phyloP scores from a whole-genome alignment of 169 alveolate species.

The Babesia caballi region DNA sequence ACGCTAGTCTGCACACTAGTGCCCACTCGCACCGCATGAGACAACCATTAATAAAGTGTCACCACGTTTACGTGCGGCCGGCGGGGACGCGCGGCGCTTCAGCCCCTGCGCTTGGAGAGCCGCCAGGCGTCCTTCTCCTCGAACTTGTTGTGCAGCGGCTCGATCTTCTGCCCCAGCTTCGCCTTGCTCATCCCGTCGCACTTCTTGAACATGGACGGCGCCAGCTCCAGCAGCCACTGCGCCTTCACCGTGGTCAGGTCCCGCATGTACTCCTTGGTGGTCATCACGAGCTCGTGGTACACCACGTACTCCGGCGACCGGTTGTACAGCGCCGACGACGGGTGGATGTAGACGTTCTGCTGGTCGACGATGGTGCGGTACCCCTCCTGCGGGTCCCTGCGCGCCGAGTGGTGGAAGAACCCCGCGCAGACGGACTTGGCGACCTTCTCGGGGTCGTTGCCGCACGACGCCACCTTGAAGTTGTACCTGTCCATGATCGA shows the following conservation, averaged over 20 bases:
- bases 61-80: not conserved
- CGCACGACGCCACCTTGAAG: conserved; percentile 84
- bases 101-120: conserved; percentile 91
- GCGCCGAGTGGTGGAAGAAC: conserved; percentile 95
- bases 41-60: not conserved
- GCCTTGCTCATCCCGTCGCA: conserved; percentile 85
- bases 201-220: conserved; percentile 94
- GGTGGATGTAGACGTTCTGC: conserved; percentile 97
- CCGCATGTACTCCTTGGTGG: conserved; percentile 98
- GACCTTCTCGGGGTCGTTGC: conserved; percentile 86
- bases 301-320: conserved; percentile 97
- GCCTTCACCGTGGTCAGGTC: conserved; percentile 96
- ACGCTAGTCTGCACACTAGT: not conserved
- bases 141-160: conserved; percentile 90
- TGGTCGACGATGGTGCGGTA: conserved; percentile 94
- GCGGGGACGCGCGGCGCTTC: not conserved
- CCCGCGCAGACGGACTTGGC: conserved; percentile 97
- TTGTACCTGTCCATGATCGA: conserved; percentile 94
- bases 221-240: conserved; percentile 96
- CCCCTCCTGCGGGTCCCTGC: conserved; percentile 96
- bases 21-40: not conserved
- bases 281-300: conserved; percentile 96
- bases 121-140: conserved; percentile 99
- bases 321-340: conserved; percentile 93
- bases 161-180: conserved; percentile 91